Conservation (phyloP, 2,329 filamentous ascomycete species). For the Didymella sp. region DNA sequence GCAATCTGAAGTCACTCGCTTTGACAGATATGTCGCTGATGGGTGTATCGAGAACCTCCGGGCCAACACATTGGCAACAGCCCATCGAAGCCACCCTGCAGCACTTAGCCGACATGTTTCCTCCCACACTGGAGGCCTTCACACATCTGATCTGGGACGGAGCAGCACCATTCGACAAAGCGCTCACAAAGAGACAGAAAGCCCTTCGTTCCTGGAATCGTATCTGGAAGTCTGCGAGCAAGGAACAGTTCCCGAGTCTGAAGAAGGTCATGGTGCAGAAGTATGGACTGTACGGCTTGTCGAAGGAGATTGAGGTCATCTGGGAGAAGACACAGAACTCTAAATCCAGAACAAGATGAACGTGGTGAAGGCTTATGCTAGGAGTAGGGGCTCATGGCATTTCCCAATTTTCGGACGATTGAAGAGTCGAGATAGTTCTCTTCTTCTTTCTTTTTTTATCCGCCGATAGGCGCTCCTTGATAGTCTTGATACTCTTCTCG, state of each 20-base stretch:
- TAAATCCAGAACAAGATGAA: no score
- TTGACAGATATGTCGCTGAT: background rate
- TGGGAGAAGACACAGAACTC: background rate
- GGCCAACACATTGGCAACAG: background rate
- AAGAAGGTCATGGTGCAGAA: background rate
- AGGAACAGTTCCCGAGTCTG: background rate
- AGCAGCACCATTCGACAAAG: background rate
- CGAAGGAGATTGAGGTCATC: background rate
- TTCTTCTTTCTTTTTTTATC: no score
- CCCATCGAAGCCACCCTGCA: background rate
- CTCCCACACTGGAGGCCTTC: background rate
- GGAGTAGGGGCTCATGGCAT: no score
- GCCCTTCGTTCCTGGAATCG: background rate
- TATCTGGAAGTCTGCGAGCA: background rate
- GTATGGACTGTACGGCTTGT: background rate
- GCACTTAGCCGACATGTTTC: background rate
- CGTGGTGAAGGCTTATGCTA: no score
- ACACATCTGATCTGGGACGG: slow-evolving; percentile 1
- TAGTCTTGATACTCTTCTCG: no score
- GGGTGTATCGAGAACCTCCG: background rate
- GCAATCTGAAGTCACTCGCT: background rate
- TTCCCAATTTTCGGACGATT: no score
- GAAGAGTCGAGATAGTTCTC: no score
- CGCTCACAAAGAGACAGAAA: background rate
- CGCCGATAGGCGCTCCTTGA: no score